Conservation (phyloP, 805 yeast genomes). For the Blastobotrys robertii region DNA sequence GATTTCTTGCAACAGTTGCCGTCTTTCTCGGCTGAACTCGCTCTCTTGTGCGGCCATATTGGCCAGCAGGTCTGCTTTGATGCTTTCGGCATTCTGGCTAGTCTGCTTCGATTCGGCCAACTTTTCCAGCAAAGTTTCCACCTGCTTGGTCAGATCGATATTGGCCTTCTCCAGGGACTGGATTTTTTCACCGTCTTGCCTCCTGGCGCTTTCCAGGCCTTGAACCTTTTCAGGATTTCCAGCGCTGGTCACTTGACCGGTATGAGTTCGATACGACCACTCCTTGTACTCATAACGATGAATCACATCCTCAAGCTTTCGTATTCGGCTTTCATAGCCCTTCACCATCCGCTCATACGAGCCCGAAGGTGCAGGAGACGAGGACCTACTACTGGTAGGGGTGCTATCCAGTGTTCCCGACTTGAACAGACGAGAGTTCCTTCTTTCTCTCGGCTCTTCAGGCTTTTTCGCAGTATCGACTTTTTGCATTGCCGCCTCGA, state of each 20-base stretch:
- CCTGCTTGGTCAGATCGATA: conserved; percentile 27
- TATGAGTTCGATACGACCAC: not conserved
- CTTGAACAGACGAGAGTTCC: conserved; percentile 6
- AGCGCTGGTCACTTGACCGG: not conserved
- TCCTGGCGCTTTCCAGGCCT: not conserved
- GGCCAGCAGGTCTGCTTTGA: conserved; percentile 56
- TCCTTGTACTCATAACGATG: conserved; percentile 51
- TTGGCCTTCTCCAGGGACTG: conserved; percentile 39
- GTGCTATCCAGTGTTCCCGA: conserved; percentile 1
- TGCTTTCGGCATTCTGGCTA: conserved; percentile 23
- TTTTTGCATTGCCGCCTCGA: not conserved
- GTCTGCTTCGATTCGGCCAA: conserved; percentile 25
- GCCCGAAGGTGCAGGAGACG: no score
- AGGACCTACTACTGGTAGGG: conserved; percentile 6
- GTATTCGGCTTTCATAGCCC: conserved; percentile 63
- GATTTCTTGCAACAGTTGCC: conserved; percentile 40
- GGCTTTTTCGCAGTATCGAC: conserved; percentile 10
- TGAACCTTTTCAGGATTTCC: not conserved
- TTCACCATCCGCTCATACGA: conserved; percentile 34
- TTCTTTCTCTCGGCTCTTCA: conserved; percentile 7
- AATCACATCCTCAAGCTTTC: conserved; percentile 63
- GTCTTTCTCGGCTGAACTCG: conserved; percentile 48
- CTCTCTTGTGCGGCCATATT: conserved; percentile 57
- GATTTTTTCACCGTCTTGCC: conserved; percentile 1
- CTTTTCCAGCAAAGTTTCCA: conserved; percentile 1